Evolutionary conservation across 495 filamentous ascomycete genomes (phyloP), one percentile per base, ranked within the genome.

Genomic region (Xylaria venustula): DNA sequence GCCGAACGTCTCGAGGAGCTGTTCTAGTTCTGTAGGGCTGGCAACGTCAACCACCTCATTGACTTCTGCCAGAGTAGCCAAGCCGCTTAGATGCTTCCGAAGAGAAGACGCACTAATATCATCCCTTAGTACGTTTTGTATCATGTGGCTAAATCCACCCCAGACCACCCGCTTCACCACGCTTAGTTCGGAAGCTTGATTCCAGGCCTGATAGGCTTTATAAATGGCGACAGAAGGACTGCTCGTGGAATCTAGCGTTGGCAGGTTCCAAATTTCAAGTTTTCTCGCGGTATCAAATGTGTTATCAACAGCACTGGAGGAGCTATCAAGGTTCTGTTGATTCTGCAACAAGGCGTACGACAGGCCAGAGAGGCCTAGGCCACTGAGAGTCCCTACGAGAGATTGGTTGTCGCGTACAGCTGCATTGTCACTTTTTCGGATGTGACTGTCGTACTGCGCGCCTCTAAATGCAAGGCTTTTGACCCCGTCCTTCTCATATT

Each of bases 251-350:
- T 79, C 75, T 8, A 91, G 90, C 7, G 88, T 87, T 52, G 89
- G 88, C 54, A 98, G 78, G 73, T 97, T 93, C 94, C 94, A 98
- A 67, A 94, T 88, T 65, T 93, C 92, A 48, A 98, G 77, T 66
- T 89, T 91, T 50, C 88, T 83, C 14, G 94, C 93, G n/a, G 90
- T 89, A 48, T 84, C 83, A 56, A 95, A 87, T 62, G 90, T 88
- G 58, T 82, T 87, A 41, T 90, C 87, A 15, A 86, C 75, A 7
- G 85, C 82, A n/a, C 76, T 75, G 9, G 83, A 72, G 20, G 76
- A 81, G 22, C 76, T 82, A 32, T 82, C 82, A 58, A 85, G 64
- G 48, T 78, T 82, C 53, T 82, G 79, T 48, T 85, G 77, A n/a
- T 77, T 83, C 53, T 88, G 83, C 12, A 91, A 75, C n/a, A 92